Conservation (phyloP, 1,284 basidiomycete genomes). For the Cystobasidiaceae sp. region DNA sequence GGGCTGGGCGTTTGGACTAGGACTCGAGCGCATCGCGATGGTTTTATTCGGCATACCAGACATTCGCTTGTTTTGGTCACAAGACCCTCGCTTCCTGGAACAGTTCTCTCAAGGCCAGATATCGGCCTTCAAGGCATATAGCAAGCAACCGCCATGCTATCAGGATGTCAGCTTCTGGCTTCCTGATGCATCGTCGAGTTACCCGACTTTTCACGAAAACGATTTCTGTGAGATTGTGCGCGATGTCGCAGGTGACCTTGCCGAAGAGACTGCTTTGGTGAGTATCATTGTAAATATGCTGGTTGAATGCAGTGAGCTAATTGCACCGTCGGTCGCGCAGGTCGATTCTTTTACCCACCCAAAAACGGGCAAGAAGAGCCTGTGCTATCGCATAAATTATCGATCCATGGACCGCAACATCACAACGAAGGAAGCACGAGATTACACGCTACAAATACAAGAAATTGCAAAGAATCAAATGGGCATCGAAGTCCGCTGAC, state of each 20-base stretch:
- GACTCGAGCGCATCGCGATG: constrained; percentile 97
- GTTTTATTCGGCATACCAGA: constrained; percentile 95
- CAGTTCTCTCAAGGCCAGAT: constrained; percentile 79
- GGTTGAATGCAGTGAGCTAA: no score
- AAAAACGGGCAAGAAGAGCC: constrained; percentile 70
- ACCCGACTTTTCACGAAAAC: constrained; percentile 70
- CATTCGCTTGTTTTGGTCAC: constrained; percentile 98
- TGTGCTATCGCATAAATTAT: constrained; percentile 90
- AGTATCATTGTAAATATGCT: constrained; percentile 42
- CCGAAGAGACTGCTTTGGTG: constrained; percentile 82
- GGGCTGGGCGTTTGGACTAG: constrained; percentile 97
- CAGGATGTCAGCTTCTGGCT: constrained; percentile 93
- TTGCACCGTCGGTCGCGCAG: no score
- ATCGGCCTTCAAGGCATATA: constrained; percentile 76
- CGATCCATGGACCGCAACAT: constrained; percentile 76
- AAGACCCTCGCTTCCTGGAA: constrained; percentile 75
- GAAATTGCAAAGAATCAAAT: constrained; percentile 3
- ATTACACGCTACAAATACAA: constrained; percentile 14
- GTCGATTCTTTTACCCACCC: constrained; percentile 91
- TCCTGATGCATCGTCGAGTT: constrained; percentile 48
- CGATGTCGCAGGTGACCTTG: constrained; percentile 83
- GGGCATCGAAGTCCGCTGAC: constrained; percentile 26
- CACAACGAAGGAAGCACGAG: constrained; percentile 17
- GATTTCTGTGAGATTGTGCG: constrained; percentile 94
- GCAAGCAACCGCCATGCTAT: constrained; percentile 79